Percentiles rank a stretch among this genome's conserved stretches.
Conservation (phyloP, 2,329 filamentous ascomycete species). For the Leptographium lundbergii region DNA sequence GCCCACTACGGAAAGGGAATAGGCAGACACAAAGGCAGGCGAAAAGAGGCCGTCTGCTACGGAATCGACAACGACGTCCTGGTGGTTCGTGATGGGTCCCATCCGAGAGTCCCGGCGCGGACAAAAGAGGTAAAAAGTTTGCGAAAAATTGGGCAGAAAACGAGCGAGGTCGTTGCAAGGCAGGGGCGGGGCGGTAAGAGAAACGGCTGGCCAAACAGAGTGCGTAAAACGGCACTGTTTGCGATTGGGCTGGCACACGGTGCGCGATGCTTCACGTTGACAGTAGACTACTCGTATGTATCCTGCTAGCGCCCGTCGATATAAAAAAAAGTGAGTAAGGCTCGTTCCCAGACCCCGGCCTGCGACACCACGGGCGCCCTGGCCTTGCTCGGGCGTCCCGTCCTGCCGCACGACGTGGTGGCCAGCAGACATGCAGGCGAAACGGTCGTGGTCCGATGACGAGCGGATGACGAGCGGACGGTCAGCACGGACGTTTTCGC, state of each 20-base stretch:
- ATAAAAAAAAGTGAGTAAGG: too few relatives aligned
- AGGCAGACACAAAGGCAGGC: neutral
- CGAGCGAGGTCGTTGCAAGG: too few relatives aligned
- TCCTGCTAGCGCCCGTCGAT: too few relatives aligned
- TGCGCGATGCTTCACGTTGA: neutral
- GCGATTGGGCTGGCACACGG: neutral
- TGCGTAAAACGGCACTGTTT: neutral
- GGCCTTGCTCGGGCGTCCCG: too few relatives aligned
- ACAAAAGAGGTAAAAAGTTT: neutral
- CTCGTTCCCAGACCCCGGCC: too few relatives aligned
- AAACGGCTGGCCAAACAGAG: neutral
- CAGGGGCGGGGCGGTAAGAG: neutral
- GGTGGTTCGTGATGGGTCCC: neutral
- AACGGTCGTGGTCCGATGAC: too few relatives aligned
- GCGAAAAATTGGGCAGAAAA: neutral
- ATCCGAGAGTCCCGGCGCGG: neutral
- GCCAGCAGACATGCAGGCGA: too few relatives aligned
- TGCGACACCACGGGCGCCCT: too few relatives aligned
- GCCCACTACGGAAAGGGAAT: neutral
- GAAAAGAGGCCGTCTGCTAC: neutral
- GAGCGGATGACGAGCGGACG: too few relatives aligned
- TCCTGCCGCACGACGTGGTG: too few relatives aligned
- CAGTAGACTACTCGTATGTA: too few relatives aligned
- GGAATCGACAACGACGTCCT: neutral
- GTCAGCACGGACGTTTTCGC: too few relatives aligned